Percentiles rank a stretch among this genome's conserved stretches.
Conservation (phyloP, 1,284 basidiomycete genomes). For the Pulveroboletus sp. region DNA sequence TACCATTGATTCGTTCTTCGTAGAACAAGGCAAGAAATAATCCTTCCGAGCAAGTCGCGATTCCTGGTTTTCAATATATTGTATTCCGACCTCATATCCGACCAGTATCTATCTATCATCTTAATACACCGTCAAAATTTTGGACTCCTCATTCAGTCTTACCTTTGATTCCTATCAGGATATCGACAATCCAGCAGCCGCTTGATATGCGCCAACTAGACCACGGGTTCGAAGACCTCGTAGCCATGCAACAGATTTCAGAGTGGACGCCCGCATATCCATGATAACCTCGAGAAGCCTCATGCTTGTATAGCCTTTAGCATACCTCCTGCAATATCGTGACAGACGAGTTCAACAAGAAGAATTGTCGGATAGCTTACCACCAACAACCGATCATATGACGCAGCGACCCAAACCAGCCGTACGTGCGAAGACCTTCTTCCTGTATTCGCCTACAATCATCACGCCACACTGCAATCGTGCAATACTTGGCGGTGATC, state of each 20-base stretch:
- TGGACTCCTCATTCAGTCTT: neutral
- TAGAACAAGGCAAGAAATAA: slow-evolving; percentile 42
- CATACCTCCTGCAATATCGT: slow-evolving; percentile 53
- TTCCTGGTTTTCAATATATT: neutral
- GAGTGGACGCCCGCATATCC: slow-evolving; percentile 64
- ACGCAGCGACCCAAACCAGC: slow-evolving; percentile 51
- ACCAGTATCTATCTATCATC: slow-evolving; percentile 5
- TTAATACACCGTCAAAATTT: slow-evolving; percentile 2
- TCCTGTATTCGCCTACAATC: slow-evolving; percentile 61
- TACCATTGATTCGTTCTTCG: slow-evolving; percentile 56
- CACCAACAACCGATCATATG: slow-evolving; percentile 69
- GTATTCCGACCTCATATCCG: neutral
- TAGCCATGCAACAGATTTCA: slow-evolving; percentile 68
- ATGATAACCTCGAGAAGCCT: slow-evolving; percentile 59
- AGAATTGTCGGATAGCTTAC: slow-evolving; percentile 43
- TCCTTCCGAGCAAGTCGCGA: neutral
- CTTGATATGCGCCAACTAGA: slow-evolving; percentile 63
- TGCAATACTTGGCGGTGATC: slow-evolving; percentile 90
- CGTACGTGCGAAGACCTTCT: slow-evolving; percentile 44
- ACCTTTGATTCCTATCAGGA: slow-evolving; percentile 30
- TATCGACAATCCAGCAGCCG: slow-evolving; percentile 60
- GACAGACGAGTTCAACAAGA: slow-evolving; percentile 7
- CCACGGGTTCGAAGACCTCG: slow-evolving; percentile 59
- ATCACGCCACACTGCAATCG: slow-evolving; percentile 81
- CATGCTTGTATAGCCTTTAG: slow-evolving; percentile 53